Conservation (phyloP, 1,284 basidiomycete genomes). For the Cryptococcus sp. region DNA sequence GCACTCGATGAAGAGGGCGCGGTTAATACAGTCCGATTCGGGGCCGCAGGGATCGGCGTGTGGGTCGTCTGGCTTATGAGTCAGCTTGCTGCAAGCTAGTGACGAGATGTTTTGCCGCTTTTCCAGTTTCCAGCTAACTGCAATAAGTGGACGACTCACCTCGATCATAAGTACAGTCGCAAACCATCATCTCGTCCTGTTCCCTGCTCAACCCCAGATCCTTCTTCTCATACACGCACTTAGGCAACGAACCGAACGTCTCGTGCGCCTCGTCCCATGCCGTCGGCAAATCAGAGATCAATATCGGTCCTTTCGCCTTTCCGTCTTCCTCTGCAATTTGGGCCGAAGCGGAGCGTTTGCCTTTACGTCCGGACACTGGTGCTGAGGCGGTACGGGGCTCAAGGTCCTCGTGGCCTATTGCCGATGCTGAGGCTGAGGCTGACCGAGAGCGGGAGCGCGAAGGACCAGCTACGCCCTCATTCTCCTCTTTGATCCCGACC, state of each 20-base stretch:
- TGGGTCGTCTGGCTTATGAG: constrained; percentile 54
- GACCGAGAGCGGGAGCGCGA: background rate
- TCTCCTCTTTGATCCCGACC: background rate
- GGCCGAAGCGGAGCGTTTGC: too few relatives aligned
- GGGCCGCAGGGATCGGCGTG: constrained; percentile 78
- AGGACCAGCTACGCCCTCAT: too few relatives aligned
- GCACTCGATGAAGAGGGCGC: constrained; percentile 96
- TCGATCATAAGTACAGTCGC: constrained; percentile 81
- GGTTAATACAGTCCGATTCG: constrained; percentile 92
- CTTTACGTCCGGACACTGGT: background rate
- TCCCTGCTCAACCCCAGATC: constrained; percentile 83
- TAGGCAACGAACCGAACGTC: constrained; percentile 72
- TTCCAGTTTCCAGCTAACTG: too few relatives aligned
- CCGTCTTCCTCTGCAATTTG: background rate
- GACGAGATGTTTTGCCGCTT: too few relatives aligned
- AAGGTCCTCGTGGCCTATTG: constrained; percentile 19
- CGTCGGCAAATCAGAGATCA: constrained; percentile 74
- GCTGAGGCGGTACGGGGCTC: constrained; percentile 15
- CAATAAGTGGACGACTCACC: constrained; percentile 61
- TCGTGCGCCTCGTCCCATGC: constrained; percentile 72
- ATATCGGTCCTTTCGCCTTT: constrained; percentile 14
- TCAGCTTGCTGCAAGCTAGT: too few relatives aligned
- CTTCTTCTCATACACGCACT: constrained; percentile 86
- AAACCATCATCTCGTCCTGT: constrained; percentile 86
- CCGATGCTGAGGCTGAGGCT: constrained; percentile 3